Percentiles rank a stretch among this genome's conserved stretches.
Conservation (phyloP, 352 stramenopile genomes). For the Phytophthora hybrid region DNA sequence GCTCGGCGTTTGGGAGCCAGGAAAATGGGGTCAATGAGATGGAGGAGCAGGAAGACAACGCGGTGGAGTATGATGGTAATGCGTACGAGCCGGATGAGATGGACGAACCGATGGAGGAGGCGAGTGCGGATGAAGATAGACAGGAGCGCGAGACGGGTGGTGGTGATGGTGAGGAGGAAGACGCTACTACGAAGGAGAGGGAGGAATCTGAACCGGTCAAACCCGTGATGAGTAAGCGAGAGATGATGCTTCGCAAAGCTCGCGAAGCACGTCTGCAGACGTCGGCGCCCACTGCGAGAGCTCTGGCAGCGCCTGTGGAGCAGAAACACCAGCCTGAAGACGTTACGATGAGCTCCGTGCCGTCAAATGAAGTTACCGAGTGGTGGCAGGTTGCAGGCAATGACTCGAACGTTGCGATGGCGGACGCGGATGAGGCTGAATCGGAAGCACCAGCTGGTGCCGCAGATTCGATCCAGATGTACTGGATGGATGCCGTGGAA, state of each 20-base stretch:
- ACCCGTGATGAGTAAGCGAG: conserved; percentile 72
- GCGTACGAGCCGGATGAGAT: conserved; percentile 41
- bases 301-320: conserved; percentile 54
- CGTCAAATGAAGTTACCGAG: conserved; percentile 88
- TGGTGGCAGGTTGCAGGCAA: conserved; percentile 76
- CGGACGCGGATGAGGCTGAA: conserved; percentile 37
- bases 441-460: conserved; percentile 43
- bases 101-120: conserved; percentile 47
- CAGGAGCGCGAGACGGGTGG: conserved; percentile 23
- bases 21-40: conserved; percentile 28
- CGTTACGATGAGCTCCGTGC: conserved; percentile 53
- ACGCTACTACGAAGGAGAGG: conserved; percentile 18
- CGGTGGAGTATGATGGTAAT: conserved; percentile 43
- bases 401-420: conserved; percentile 27
- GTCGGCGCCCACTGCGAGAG: conserved; percentile 64
- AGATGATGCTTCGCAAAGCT: conserved; percentile 77
- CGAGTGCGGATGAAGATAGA: conserved; percentile 36
- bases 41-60: conserved; percentile 34
- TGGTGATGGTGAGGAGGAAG: not conserved
- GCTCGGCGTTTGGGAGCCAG: conserved; percentile 11
- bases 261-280: conserved; percentile 67
- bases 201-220: conserved; percentile 10
- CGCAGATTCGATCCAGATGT: conserved; percentile 93
- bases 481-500: conserved; percentile 98
- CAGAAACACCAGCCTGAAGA: conserved; percentile 31